phyloP scores from a whole-genome alignment of 2,329 filamentous ascomycete genomes.

The Scortechinia acanthostroma region DNA sequence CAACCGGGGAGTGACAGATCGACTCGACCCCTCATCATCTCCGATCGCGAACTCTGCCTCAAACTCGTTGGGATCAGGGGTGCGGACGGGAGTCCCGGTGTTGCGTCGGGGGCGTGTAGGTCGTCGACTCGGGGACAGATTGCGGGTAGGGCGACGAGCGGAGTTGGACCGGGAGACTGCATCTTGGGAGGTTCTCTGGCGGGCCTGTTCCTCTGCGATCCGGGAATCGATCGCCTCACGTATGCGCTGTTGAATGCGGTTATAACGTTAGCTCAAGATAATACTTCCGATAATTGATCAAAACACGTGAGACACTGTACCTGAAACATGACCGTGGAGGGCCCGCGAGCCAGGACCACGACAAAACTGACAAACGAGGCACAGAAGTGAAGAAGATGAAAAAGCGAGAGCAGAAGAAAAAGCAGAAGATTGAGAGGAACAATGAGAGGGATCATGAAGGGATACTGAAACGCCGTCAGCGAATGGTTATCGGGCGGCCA shows the following conservation, averaged over 20 bases:
- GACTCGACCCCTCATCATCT: constrained; percentile 66
- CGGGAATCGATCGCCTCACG: constrained; percentile 72
- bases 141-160: constrained; percentile 25
- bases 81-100: constrained; percentile 30
- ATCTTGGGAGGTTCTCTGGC: constrained; percentile 48
- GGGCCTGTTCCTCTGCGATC: constrained; percentile 86
- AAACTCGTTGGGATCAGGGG: constrained; percentile 80
- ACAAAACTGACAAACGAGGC: background rate
- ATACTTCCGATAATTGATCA: too few species aligned
- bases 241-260: background rate
- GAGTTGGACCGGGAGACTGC: constrained; percentile 35
- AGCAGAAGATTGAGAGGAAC: too few species aligned
- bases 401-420: background rate
- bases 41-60: constrained; percentile 81
- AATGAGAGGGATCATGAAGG: too few species aligned
- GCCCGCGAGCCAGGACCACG: background rate
- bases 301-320: background rate
- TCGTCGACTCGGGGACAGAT: constrained; percentile 19
- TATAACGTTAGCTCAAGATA: too few species aligned
- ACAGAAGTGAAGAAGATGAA: background rate
- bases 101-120: constrained; percentile 20
- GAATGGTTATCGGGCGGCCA: too few species aligned
- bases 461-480: too few species aligned
- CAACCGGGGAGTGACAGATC: constrained; percentile 43
- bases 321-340: background rate